Base-by-base conservation (phyloP, 2,329 filamentous ascomycete species). In the Magnaporthales sp. region DNA sequence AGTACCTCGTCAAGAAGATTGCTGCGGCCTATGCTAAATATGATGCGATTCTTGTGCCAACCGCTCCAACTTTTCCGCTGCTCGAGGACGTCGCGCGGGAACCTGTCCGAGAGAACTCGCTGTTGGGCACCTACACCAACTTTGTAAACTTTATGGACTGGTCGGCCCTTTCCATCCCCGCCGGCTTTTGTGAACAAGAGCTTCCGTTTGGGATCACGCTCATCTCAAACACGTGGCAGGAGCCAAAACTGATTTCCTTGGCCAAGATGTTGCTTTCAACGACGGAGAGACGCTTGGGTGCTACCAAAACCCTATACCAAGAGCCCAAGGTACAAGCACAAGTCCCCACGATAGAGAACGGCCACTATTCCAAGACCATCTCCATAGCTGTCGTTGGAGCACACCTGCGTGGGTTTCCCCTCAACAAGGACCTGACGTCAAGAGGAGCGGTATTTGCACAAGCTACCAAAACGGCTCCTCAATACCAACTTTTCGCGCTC, bases 61-160 rank as follows among this genome's bases (percentile, higher is more conserved):
- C 86, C 0, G 77, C 83, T 15, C 85, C 86, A 5, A 79, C 76
- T 1, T 82, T 83, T 68, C 80, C 79, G 54, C 85, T 80, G 0
- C 78, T 86, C 3, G 76, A 80, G 22, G 79, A 85, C 67, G 78
- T 88, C 62, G 75, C 78, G 1, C 74, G 74, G 2, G 81, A 86
- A 58, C 85, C 85, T 0, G 77, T 88, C 26, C 74, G 73, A 19
- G 79, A 83, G 71, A 88, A 88, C 70, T 82, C 82, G 4, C 73
- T 78, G 3, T 72, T 86, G 6, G 84, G 84, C 6, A 81, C 79
- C 26, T 88, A 86, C 67, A 86, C 85, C 0, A 86, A 87, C 71
- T 87, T 84, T 71, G 86, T 81, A 19, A 88, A 88, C 70, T 83
- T 88, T 30, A 73, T 88, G 22, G 85, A 88, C 72, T 78, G 86